Evolutionary conservation across 164 flowering plant species (phyloP), one percentile per base, ranked within the genome.

Genomic region (Liquidambar formosana): DNA sequence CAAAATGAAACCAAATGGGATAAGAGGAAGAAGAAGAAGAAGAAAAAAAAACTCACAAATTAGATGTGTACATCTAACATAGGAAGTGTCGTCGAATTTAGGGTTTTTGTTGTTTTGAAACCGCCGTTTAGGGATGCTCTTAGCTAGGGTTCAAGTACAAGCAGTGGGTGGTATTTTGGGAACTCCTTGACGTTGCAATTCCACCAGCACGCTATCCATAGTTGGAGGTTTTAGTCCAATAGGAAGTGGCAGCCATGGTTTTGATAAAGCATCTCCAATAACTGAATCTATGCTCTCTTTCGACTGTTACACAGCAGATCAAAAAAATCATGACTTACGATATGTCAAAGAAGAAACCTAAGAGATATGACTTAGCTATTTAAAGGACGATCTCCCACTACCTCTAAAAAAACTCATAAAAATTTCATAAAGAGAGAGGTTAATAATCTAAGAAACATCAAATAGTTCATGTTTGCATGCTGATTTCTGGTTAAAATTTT

Each of bases 221-320:
- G 91, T 72, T 8, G 99, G 99, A 44, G 99, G 94, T 70, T 89
- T 94, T 22, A 94, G 82, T n/a, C 99, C 97, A 11, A 94, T 86
- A 28, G 99, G 99, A 76, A 94, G 91, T 16, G 99, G 97, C 82
- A 76, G 80, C 99, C 96, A 88, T 76, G 99, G 96, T 60, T 88
- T 88, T 45, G 92, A 75, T 80, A 95, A 70, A 51, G 81, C 96
- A 69, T 93, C 97, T 79, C 86, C 94, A 57, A 95, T 78, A 2
- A 88, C 97, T 67, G 96, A 87, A 75, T 95, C 99, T 74, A 95
- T 71, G 71, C 88, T 89, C 82, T 95, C 99, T 49, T 87, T 88
- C 6, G 97, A 82, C 97, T 94, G 90, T 66, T 14, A 46, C 12
- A 25, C 1, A 5, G 52, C 22, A 41, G 5, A 16, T 27, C 1